A percentile compares a stretch with the other conserved stretches of the same genome.
Conservation (phyloP, 2,329 filamentous ascomycete genomes). For the Arthrobotrys conoides region DNA sequence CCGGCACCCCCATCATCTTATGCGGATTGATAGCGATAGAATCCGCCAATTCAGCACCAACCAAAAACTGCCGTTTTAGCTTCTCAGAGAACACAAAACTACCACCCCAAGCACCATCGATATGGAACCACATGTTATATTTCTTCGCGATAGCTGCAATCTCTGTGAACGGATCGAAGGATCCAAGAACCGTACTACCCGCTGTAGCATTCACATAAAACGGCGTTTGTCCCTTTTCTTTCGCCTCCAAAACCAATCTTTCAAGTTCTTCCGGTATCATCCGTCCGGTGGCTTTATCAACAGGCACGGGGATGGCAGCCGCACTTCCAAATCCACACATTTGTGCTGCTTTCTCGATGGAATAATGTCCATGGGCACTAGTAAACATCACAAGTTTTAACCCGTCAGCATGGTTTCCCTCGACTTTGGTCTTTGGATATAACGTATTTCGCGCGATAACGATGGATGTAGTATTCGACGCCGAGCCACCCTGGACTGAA, state of each 20-base stretch:
- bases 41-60: constrained; percentile 81
- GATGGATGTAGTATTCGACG: constrained; percentile 87
- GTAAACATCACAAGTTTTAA: constrained; percentile 84
- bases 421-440: constrained; percentile 81
- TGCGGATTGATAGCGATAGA: constrained; percentile 92
- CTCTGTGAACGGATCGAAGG: constrained; percentile 82
- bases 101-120: constrained; percentile 93
- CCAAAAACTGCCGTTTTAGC: constrained; percentile 74
- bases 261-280: constrained; percentile 73
- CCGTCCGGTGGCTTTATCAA: constrained; percentile 71
- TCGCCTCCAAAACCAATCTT: constrained; percentile 74
- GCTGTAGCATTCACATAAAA: constrained; percentile 97
- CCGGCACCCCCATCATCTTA: constrained; percentile 94
- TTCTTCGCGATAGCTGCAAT: constrained; percentile 79
- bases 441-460: constrained; percentile 89
- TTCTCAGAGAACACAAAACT: constrained; percentile 81
- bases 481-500: constrained; percentile 82
- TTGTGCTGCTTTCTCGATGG: constrained; percentile 92
- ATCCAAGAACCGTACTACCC: constrained; percentile 91
- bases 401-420: constrained; percentile 76
- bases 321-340: constrained; percentile 85
- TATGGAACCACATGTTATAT: constrained; percentile 88
- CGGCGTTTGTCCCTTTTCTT: constrained; percentile 79
- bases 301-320: constrained; percentile 80
- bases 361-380: constrained; percentile 91